Base-by-base conservation (phyloP, 2,329 filamentous ascomycete genomes). In the Aotearoamyces nothofagi region DNA sequence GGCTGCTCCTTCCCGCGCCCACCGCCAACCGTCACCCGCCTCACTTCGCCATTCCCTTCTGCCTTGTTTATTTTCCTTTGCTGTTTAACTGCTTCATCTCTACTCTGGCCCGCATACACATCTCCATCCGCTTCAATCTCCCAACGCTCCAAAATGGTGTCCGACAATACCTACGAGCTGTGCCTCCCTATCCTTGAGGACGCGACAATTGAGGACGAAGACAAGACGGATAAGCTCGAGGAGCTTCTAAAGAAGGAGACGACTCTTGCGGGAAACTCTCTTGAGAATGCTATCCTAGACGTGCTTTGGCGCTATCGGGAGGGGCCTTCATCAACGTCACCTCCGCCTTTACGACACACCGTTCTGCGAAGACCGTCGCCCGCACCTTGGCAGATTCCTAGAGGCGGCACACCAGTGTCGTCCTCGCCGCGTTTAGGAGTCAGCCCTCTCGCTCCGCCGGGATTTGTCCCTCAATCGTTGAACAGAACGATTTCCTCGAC, bases 191-290 rank as follows among this genome's bases (percentile, higher is more conserved):
- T 94, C 49, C 69, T 98, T 39, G 76, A 90, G 58, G 78, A 94
- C 56, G 59, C 72, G 33, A 63, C 66, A 31, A 64, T 93, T 36
- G 82, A 92, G 45, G 90, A 96, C 39, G 90, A 98, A 56, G 87
- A 94, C 49, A 92, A 90, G 63, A 87, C 81, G 27, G 87, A 96
- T 55, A 80, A 71, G 56, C 64, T 94, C 30, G 86, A 94, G 57
- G 79, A 84, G 40, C 64, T 94, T 30, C 63, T 96, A 45, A 77
- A 74, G 54, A 76, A 74, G 42, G 74, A 86, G 56, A 84, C 83
- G 5, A 67, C 63, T 16, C 61, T 96, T 41, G 69, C 67, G 11
- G 87, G 84, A 34, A 61, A 74, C 39, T 68, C 76, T 13, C 67
- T 96, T 31, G 90, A 96, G 49, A 90, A 94, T 60, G 78, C 79